Evolutionary conservation across 73 alveolate species (phyloP).

Genomic region (Paraurostyla sp.): DNA sequence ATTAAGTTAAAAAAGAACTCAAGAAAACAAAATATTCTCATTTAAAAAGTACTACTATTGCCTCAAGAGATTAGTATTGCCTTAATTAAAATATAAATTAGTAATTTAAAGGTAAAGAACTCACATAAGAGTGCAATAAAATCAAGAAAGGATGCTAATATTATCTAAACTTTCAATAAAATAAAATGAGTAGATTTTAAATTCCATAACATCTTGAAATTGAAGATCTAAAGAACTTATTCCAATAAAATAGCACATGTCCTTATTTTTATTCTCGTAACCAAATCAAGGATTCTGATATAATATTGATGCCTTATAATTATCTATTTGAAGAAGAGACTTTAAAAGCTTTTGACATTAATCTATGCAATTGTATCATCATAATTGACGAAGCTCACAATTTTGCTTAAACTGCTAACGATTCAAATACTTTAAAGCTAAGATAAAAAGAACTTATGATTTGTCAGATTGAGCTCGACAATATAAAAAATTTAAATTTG

Average conservation of each 20-base stretch:
- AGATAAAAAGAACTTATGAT: background rate
- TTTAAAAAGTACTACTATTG: conserved; percentile 3
- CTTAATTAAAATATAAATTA: background rate
- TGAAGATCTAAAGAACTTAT: conserved; percentile 45
- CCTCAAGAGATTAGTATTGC: background rate
- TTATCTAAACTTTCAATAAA: background rate
- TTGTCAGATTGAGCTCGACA: background rate
- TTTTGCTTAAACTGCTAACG: conserved; percentile 78
- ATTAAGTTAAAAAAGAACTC: background rate
- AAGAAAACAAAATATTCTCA: background rate
- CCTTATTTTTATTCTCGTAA: conserved; percentile 57
- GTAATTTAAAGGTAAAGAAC: background rate
- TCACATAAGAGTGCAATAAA: background rate
- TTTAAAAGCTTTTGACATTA: conserved; percentile 72
- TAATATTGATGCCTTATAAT: conserved; percentile 69
- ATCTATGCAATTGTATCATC: conserved; percentile 75
- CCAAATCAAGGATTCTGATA: conserved; percentile 52
- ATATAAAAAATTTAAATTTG: background rate
- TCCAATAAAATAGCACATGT: background rate
- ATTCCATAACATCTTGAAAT: background rate
- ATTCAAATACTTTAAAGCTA: background rate
- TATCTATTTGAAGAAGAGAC: conserved; percentile 75
- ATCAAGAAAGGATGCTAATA: background rate
- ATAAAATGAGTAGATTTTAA: background rate
- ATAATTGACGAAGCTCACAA: conserved; percentile 94